Evolutionary conservation across 106 monocot genomes (phyloP).

Genomic region (Xerophyta viscosa): DNA sequence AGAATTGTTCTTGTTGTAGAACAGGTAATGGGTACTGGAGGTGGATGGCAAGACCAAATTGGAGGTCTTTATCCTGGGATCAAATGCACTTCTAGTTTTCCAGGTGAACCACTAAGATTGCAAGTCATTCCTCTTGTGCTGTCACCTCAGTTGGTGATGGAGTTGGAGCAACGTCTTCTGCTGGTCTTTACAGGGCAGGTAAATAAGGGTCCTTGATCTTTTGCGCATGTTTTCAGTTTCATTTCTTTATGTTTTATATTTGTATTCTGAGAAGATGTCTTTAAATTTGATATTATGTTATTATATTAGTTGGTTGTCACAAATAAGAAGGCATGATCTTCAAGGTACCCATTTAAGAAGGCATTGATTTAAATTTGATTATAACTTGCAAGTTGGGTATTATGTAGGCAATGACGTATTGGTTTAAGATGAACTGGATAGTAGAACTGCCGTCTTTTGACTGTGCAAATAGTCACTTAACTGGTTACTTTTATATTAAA

Average conservation of each 20-base stretch:
- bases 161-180: constrained; percentile 70
- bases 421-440: no score
- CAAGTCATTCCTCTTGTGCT: constrained; percentile 63
- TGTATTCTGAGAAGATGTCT: background rate
- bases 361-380: no score
- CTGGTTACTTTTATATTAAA: no score
- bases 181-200: constrained; percentile 98
- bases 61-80: constrained; percentile 91
- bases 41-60: constrained; percentile 99
- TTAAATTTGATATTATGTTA: no score
- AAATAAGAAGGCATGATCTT: no score
- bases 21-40: constrained; percentile 97
- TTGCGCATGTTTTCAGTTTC: background rate
- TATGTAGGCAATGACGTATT: no score
- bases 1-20: constrained; percentile 80
- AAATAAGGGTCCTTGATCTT: constrained; percentile 3
- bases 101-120: constrained; percentile 63
- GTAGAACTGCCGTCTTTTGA: no score
- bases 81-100: constrained; percentile 82
- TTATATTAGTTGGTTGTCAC: no score
- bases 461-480: no score
- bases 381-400: no score
- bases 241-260: background rate
- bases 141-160: constrained; percentile 40
- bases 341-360: no score